Base-by-base conservation (phyloP, 2,329 filamentous ascomycete genomes). In the Aspergillus uvarum region DNA sequence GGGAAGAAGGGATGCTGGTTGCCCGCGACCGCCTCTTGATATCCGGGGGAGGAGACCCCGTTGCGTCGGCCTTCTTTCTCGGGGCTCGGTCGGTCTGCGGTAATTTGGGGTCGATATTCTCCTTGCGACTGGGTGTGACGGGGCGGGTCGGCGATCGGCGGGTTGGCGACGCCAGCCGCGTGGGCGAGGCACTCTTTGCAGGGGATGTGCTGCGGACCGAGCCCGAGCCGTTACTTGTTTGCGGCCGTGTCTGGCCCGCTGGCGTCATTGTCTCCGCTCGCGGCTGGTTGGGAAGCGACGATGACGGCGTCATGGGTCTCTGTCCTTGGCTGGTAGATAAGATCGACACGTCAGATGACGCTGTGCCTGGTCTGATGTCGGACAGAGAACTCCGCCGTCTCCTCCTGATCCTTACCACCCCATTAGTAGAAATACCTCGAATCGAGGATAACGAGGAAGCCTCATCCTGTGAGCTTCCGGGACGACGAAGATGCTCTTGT, bases 351-450 rank as follows among this genome's bases (percentile, higher is more conserved):
- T 87, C 81, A 58, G 85, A 82, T 47, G 82, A 73, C 31, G 74
- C 83, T 77, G 94, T 87, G 19, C 91, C 79, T 58, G 80, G 83
- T 66, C 87, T 89, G 51, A 98, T 82, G 74, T 98, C 94, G 4
- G 93, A 96, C 47, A 98, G 79, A 26, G 93, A 97, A 77, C 93
- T 97, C 72, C 94, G 88, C 58, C 94, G 85, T 80, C 96, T 97
- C 79, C 88, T 93, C 72, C 85, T 49, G 80, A 77, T n/a, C 75
- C 74, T 64, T 73, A 80, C 59, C 49, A 67, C 26, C 73, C 73
- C 65, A 79, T 76, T 70, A 65, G 68, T 64, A 71, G 80, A 77
- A 74, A 80, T 79, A 78, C 80, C 66, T 77, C 82, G 69, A 82
- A 87, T 65, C 5, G 82, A 83, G 21, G 79, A 79, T 35, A 85